Evolutionary conservation across 495 filamentous ascomycete species (phyloP).

Genomic region (Ascodesmis nigricans): DNA sequence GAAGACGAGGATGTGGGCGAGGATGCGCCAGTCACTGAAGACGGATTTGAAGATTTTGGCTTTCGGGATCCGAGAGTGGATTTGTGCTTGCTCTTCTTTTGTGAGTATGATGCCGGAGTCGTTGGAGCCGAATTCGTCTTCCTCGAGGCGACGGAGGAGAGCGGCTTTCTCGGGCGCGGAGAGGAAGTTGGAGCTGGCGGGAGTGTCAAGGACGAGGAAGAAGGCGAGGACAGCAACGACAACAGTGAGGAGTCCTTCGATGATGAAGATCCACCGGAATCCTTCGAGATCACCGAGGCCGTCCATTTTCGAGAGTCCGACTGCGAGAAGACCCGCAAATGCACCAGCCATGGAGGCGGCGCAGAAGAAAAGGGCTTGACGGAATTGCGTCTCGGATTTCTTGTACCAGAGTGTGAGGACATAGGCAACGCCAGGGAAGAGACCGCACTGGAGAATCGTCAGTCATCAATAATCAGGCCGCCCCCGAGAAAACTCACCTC

Average conservation of each 20-base stretch:
- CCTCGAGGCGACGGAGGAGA: slow-evolving; percentile 25
- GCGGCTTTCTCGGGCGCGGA: slow-evolving; percentile 26
- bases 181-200: slow-evolving; percentile 30
- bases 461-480: neutral
- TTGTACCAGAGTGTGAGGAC: slow-evolving; percentile 56
- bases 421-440: slow-evolving; percentile 55
- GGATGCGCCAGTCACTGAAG: slow-evolving; percentile 55
- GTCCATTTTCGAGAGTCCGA: slow-evolving; percentile 39
- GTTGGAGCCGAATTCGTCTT: slow-evolving; percentile 23
- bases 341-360: slow-evolving; percentile 35
- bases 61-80: slow-evolving; percentile 29
- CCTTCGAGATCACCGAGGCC: slow-evolving; percentile 40
- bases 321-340: slow-evolving; percentile 46
- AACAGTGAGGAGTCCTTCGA: slow-evolving; percentile 35
- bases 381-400: slow-evolving; percentile 40
- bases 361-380: slow-evolving; percentile 29
- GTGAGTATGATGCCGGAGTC: slow-evolving; percentile 5
- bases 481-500: slow-evolving; percentile 26
- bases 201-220: slow-evolving; percentile 37
- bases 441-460: slow-evolving; percentile 22
- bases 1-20: slow-evolving; percentile 36
- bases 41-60: slow-evolving; percentile 39
- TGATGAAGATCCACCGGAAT: slow-evolving; percentile 58
- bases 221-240: slow-evolving; percentile 26
- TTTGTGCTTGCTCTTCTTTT: slow-evolving; percentile 12